Conservation (phyloP, 164 flowering plant genomes). For the Liquidambar formosana region DNA sequence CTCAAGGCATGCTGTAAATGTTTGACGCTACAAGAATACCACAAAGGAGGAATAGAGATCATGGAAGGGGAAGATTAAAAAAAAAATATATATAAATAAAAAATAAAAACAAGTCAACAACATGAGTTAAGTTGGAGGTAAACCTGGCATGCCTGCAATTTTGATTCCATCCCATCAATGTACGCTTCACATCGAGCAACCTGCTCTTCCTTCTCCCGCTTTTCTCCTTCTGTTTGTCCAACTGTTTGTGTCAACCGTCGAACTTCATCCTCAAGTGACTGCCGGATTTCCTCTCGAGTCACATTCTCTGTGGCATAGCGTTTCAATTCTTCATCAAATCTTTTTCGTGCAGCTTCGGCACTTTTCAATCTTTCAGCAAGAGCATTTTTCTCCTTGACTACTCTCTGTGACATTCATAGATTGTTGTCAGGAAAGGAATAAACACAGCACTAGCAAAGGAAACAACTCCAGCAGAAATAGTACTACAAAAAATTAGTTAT, state of each 20-base stretch:
- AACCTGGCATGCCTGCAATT: slow-evolving; percentile 91
- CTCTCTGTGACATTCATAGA: slow-evolving; percentile 58
- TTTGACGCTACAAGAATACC: no score
- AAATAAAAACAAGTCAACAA: no score
- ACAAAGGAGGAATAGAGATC: no score
- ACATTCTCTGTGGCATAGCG: slow-evolving; percentile 88
- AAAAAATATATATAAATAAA: no score
- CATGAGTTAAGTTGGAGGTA: not conserved
- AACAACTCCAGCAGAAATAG: not conserved
- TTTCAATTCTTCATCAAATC: slow-evolving; percentile 92
- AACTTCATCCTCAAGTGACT: slow-evolving; percentile 94
- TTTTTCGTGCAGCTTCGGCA: slow-evolving; percentile 86
- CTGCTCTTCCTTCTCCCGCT: slow-evolving; percentile 94
- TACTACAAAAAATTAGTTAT: no score
- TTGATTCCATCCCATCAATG: slow-evolving; percentile 90
- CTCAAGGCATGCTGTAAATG: no score
- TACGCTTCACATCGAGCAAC: slow-evolving; percentile 93
- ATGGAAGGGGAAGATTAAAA: no score
- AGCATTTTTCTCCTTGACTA: slow-evolving; percentile 92
- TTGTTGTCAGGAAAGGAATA: not conserved
- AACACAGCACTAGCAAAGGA: not conserved
- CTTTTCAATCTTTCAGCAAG: slow-evolving; percentile 88
- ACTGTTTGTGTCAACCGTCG: slow-evolving; percentile 83
- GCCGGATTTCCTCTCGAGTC: slow-evolving; percentile 76
- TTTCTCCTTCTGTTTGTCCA: slow-evolving; percentile 93